A percentile compares a stretch with the other conserved stretches of the same genome.
Evolutionary conservation across 257 asterid species (phyloP).

Genomic region (Mitragyna speciosa): DNA sequence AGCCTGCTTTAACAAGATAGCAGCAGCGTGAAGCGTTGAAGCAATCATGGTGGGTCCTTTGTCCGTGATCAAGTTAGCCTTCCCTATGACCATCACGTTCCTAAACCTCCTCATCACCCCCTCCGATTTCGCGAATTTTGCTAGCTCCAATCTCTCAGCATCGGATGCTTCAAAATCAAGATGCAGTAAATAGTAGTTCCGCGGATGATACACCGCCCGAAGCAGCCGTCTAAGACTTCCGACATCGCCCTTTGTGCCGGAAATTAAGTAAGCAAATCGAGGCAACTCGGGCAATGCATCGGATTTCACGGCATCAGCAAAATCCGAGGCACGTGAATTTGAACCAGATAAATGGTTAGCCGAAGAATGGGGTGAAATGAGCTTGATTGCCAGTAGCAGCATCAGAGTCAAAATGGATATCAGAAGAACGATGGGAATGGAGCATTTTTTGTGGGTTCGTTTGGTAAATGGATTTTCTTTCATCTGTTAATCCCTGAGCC

Average conservation of each 20-base stretch:
- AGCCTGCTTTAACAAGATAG: conserved; percentile 69
- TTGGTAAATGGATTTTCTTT: conserved; percentile 39
- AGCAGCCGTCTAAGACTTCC: conserved; percentile 63
- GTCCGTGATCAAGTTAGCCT: conserved; percentile 63
- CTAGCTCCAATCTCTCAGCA: conserved; percentile 68
- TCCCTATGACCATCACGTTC: conserved; percentile 85
- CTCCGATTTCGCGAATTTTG: conserved; percentile 57
- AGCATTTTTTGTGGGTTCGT: conserved; percentile 64
- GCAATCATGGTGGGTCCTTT: conserved; percentile 86
- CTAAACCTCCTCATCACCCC: conserved; percentile 43
- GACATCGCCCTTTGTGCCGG: conserved; percentile 66
- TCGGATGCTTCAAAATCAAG: conserved; percentile 80
- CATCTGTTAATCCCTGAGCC: background rate
- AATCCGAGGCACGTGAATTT: background rate
- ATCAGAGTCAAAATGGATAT: conserved; percentile 36
- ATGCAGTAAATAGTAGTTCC: conserved; percentile 75
- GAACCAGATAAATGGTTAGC: background rate
- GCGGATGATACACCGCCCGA: conserved; percentile 80
- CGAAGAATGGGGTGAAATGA: conserved; percentile 10
- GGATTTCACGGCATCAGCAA: background rate
- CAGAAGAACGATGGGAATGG: conserved; percentile 38
- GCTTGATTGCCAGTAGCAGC: background rate
- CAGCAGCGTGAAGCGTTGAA: conserved; percentile 67
- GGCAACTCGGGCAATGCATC: conserved; percentile 53
- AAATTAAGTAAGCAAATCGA: conserved; percentile 72